phyloP scores from a whole-genome alignment of 768 basidiomycete species.

The Xerocomellus chrysenteron region DNA sequence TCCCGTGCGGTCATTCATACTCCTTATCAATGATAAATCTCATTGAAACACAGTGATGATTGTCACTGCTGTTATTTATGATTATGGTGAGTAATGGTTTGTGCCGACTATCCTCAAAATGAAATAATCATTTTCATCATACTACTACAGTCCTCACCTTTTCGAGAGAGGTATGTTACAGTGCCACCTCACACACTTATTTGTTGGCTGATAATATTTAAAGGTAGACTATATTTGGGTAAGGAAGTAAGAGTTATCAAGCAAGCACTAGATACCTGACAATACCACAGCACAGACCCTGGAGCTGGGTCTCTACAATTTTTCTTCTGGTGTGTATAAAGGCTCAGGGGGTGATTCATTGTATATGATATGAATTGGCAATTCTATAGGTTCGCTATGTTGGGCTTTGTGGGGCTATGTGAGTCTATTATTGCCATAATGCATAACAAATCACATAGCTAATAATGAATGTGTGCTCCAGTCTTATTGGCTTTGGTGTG shows the following conservation, averaged over 20 bases:
- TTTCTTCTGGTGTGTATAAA: no score
- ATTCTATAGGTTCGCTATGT: neutral
- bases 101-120: no score
- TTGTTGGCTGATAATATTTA: neutral
- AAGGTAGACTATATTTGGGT: constrained; percentile 18
- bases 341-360: no score
- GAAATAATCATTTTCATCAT: neutral
- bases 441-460: neutral
- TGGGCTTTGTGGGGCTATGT: constrained; percentile 5
- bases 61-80: neutral
- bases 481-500: neutral
- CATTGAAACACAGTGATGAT: neutral
- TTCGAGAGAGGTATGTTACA: neutral
- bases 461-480: neutral
- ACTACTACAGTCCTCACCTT: constrained; percentile 1
- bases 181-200: neutral
- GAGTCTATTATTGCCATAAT: neutral
- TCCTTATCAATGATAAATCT: neutral
- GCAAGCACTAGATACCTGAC: neutral
- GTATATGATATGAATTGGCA: no score
- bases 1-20: neutral
- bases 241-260: neutral
- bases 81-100: constrained; percentile 1
- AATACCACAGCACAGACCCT: neutral
- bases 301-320: no score